These are phyloP conservation scores for Pseudisothecium myosuroides DNA, from an alignment of 225 moss, liverwort and hornwort species.

Conservation along the genomic window DNA sequence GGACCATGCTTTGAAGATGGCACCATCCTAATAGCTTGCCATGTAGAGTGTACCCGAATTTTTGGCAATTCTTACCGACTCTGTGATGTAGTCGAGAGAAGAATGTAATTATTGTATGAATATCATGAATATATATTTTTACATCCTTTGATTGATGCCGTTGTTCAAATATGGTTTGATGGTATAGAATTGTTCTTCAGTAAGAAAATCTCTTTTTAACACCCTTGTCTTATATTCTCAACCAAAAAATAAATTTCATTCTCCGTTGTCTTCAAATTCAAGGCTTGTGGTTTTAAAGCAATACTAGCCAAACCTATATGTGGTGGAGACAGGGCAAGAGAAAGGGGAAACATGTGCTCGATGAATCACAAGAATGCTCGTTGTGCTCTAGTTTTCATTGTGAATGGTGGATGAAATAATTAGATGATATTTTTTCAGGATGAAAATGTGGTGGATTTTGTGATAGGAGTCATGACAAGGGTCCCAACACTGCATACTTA, in stretches of 20 bases:
- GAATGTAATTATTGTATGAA: background rate
- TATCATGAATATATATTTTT: background rate
- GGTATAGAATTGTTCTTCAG: background rate
- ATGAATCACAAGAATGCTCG: no score
- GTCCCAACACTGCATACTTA: no score
- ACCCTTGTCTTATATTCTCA: background rate
- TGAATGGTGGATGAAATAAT: no score
- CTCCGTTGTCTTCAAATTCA: background rate
- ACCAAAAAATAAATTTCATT: background rate
- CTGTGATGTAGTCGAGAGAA: background rate
- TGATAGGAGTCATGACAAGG: no score
- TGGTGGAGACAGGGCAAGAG: no score
- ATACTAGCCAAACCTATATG: no score
- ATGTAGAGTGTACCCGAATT: background rate
- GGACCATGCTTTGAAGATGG: background rate
- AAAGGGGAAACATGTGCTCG: no score
- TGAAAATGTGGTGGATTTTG: no score
- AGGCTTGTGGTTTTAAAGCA: background rate
- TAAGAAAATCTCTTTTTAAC: background rate
- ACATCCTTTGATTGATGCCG: background rate
- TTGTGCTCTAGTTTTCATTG: no score
- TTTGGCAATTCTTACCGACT: background rate
- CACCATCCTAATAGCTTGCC: background rate
- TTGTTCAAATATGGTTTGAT: background rate
- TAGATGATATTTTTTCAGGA: no score